Evolutionary conservation across 1,139 yeast species (phyloP).

Genomic region (Neolecta irregularis): DNA sequence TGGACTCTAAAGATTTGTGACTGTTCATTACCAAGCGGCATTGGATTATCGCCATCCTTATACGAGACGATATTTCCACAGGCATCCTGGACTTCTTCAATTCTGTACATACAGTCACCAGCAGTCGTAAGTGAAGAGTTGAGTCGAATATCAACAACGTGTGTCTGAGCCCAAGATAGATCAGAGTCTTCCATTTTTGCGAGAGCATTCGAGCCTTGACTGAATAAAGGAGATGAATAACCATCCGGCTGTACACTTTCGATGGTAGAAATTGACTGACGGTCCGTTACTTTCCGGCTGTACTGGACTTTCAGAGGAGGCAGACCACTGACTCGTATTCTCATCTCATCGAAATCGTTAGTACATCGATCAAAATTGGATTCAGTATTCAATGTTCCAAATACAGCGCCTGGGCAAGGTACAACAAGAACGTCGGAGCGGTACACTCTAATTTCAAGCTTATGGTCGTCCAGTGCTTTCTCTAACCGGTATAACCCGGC

Average conservation of each 20-base stretch:
- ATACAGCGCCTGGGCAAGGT: constrained; percentile 57
- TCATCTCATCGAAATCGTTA: constrained; percentile 41
- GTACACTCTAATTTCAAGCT: constrained; percentile 46
- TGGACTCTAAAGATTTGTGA: constrained; percentile 38
- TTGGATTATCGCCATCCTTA: constrained; percentile 4
- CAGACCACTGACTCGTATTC: constrained; percentile 49
- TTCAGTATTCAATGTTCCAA: constrained; percentile 25
- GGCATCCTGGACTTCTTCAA: constrained; percentile 50
- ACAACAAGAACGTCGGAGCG: constrained; percentile 54
- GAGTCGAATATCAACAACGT: constrained; percentile 34
- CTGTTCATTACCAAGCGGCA: constrained; percentile 16
- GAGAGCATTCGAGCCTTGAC: neutral
- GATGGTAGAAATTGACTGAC: constrained; percentile 21
- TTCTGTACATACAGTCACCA: constrained; percentile 28
- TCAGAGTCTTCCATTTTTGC: constrained; percentile 5
- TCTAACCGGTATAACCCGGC: constrained; percentile 64
- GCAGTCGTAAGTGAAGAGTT: constrained; percentile 34
- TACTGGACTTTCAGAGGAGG: constrained; percentile 59
- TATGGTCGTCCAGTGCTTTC: constrained; percentile 50
- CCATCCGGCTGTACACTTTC: constrained; percentile 9
- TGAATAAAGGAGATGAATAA: constrained; percentile 4
- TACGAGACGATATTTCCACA: constrained; percentile 44
- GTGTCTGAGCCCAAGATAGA: constrained; percentile 39
- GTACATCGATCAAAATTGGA: constrained; percentile 40
- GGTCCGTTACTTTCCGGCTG: constrained; percentile 39